These are phyloP conservation scores for Oryza brachyantha DNA, from an alignment of 176 grass and related monocot genomes.

Conservation along the genomic window DNA sequence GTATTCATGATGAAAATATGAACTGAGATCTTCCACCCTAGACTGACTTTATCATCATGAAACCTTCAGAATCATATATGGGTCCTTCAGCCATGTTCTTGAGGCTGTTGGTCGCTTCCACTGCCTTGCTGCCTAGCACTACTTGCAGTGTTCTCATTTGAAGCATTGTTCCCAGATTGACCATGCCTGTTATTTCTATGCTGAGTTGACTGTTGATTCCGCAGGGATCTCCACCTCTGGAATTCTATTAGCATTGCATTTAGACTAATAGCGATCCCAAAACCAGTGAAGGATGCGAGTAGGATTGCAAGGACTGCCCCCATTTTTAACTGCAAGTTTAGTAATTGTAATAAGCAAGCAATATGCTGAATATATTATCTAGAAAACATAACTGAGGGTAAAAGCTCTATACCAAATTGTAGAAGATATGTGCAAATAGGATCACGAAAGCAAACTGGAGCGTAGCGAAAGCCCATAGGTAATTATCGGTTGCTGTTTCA, in stretches of 20 bases:
- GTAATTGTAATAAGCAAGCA: slow-evolving; percentile 18
- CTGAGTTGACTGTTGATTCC: slow-evolving; percentile 38
- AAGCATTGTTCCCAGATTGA: slow-evolving; percentile 13
- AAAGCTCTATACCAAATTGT: slow-evolving; percentile 61
- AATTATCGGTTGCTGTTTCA: slow-evolving; percentile 55
- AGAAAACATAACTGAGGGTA: slow-evolving; percentile 1
- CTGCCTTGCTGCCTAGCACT: slow-evolving; percentile 32
- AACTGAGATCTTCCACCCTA: background rate
- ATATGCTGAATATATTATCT: background rate
- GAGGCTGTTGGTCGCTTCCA: background rate
- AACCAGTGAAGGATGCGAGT: slow-evolving; percentile 77
- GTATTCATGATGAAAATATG: background rate
- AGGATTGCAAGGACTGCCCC: slow-evolving; percentile 56
- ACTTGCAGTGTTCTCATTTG: slow-evolving; percentile 14
- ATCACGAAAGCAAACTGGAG: slow-evolving; percentile 85
- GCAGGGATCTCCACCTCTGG: slow-evolving; percentile 58
- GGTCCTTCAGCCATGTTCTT: background rate
- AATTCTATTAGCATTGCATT: slow-evolving; percentile 66
- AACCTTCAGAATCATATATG: slow-evolving; percentile 29
- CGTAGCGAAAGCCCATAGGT: slow-evolving; percentile 75
- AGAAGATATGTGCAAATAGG: slow-evolving; percentile 77
- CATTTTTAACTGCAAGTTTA: slow-evolving; percentile 53
- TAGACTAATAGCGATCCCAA: slow-evolving; percentile 66
- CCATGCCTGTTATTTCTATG: slow-evolving; percentile 9
- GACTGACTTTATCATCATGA: background rate